Conservation (phyloP, 495 filamentous ascomycete genomes). For the Chaetomidium leptoderma region DNA sequence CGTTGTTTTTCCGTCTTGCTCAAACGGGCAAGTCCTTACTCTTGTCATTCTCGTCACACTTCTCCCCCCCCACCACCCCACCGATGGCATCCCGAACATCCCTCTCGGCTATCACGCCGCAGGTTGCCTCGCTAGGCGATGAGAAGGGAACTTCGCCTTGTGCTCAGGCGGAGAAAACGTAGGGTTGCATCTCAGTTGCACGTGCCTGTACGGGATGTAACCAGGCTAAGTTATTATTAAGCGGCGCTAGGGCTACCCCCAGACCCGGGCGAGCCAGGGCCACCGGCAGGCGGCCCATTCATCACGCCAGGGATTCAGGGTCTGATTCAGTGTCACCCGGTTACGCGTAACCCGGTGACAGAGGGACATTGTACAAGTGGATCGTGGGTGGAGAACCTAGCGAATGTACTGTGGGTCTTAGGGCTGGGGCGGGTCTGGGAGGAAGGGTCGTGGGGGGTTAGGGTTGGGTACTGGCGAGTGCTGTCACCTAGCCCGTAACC, state of each 20-base stretch:
- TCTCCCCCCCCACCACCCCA: not conserved
- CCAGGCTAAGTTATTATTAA: conserved; percentile 21
- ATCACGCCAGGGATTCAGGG: no score
- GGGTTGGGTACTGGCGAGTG: no score
- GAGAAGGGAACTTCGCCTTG: not conserved
- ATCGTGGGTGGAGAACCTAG: no score
- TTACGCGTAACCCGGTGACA: no score
- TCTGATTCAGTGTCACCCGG: no score
- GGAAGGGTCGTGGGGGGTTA: no score
- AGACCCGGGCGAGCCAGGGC: no score
- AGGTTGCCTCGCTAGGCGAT: not conserved
- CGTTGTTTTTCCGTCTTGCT: not conserved
- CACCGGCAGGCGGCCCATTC: no score
- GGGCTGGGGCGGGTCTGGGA: no score
- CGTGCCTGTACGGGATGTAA: conserved; percentile 21
- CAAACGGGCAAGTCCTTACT: not conserved
- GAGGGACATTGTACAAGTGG: no score
- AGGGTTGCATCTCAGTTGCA: conserved; percentile 17
- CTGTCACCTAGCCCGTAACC: no score
- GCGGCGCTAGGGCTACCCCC: conserved; percentile 4
- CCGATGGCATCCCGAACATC: not conserved
- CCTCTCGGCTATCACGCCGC: not conserved
- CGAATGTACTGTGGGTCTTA: no score
- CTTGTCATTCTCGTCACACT: not conserved
- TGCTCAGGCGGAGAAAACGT: not conserved